Conservation (phyloP, 768 basidiomycete species). For the Grammothele lineata region DNA sequence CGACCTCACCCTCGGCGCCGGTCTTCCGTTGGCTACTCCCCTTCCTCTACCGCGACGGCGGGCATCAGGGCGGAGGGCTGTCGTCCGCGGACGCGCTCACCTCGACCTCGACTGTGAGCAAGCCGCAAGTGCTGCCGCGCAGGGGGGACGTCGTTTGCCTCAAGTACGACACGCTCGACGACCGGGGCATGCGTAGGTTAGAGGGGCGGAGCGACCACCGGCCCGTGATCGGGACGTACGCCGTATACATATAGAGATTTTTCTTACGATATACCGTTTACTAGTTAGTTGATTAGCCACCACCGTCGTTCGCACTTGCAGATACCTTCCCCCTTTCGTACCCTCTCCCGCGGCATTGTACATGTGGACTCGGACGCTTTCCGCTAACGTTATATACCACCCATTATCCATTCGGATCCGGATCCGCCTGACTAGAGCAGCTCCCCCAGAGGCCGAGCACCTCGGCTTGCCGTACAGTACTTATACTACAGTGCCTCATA, state of each 20-base stretch:
- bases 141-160: slow-evolving; percentile 74
- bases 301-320: too few species aligned
- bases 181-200: slow-evolving; percentile 67
- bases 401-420: too few species aligned
- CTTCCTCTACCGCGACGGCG: slow-evolving; percentile 39
- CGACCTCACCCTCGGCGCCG: slow-evolving; percentile 2
- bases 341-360: too few species aligned
- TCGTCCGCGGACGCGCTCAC: too few species aligned
- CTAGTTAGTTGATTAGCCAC: background rate
- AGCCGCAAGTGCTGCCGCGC: slow-evolving; percentile 25
- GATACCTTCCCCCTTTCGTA: too few species aligned
- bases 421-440: too few species aligned
- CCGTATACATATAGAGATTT: slow-evolving; percentile 46
- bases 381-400: too few species aligned
- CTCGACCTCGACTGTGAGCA: slow-evolving; percentile 9
- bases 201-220: slow-evolving; percentile 82
- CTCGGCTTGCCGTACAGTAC: too few species aligned
- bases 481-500: too few species aligned
- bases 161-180: slow-evolving; percentile 68
- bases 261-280: background rate
- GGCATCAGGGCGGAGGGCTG: slow-evolving; percentile 19
- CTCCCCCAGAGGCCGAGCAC: too few species aligned
- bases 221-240: slow-evolving; percentile 79
- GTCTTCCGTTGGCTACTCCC: slow-evolving; percentile 13
- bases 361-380: too few species aligned